Evolutionary conservation across 495 filamentous ascomycete species (phyloP), one percentile per base, ranked within the genome.

Genomic region (Neurospora sp.): DNA sequence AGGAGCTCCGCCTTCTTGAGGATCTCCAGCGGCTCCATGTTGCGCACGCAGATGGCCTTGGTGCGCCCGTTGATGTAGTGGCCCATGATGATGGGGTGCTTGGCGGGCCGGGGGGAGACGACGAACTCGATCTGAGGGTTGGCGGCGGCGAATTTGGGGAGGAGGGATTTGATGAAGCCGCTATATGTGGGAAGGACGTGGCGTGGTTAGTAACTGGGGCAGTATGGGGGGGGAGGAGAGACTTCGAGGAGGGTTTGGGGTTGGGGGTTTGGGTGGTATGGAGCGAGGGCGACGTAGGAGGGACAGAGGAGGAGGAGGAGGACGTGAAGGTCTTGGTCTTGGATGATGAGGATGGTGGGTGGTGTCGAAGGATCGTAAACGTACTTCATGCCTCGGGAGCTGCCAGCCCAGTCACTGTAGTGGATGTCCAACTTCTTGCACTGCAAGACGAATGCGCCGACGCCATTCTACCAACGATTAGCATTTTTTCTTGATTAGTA

Each of bases 391-490:
- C 96, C 96, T 73, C 83, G 87, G 41, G 94, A 97, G 81, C 91
- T 94, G 75, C 94, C 96, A 7, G 91, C 93, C 87, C 90, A 93
- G 85, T 98, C 94, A 85, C 96, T 97, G 86, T 97, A 99, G 83
- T 97, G 93, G 78, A 99, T 92, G 80, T 97, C 93, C 80, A 99
- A 86, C 74, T 91, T 91, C 83, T 92, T 97, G 88, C 96, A 99
- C 89, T 97, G 94, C 73, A 97, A 87, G 82, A 99, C 93, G 85
- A 98, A 99, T 76, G 95, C 93, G 72, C 94, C 96, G 75, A 97
- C 89, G 86, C 96, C 96, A 83, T 99, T 99, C 93, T 97, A 75
- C 22, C 61, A 38, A 70, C 10, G 47, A 31, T 61, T 61, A 61
- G 53, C 53, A 31, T 35, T 16, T 35, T 27, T 14, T 61, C 20